Conservation (phyloP, 2,329 filamentous ascomycete genomes). For the Ramichloridium luteum region DNA sequence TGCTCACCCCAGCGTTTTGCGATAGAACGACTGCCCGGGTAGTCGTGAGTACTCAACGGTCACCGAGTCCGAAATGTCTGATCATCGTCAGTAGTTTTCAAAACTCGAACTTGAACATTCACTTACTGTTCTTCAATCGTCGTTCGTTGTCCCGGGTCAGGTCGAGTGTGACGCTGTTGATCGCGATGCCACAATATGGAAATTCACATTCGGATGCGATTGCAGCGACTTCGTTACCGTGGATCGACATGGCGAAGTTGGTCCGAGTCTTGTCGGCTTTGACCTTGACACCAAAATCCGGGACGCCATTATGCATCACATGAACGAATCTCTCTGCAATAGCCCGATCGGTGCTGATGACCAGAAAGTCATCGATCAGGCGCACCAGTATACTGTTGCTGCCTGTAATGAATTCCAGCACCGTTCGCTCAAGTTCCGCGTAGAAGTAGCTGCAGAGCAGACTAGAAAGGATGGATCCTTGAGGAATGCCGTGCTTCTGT, state of each 20-base stretch:
- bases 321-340: slow-evolving; percentile 63
- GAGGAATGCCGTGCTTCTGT: slow-evolving; percentile 80
- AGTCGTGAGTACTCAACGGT: slow-evolving; percentile 63
- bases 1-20: slow-evolving; percentile 52
- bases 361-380: slow-evolving; percentile 83
- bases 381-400: slow-evolving; percentile 55
- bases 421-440: slow-evolving; percentile 62
- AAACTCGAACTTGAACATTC: slow-evolving; percentile 10
- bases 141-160: slow-evolving; percentile 56
- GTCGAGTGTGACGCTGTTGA: slow-evolving; percentile 63
- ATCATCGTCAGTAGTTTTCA: slow-evolving; percentile 7
- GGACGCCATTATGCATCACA: slow-evolving; percentile 67
- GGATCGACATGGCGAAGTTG: slow-evolving; percentile 61
- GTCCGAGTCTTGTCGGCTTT: slow-evolving; percentile 67
- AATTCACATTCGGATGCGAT: slow-evolving; percentile 42
- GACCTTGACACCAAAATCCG: slow-evolving; percentile 68
- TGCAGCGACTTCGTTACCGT: slow-evolving; percentile 40
- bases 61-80: slow-evolving; percentile 54
- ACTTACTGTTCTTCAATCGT: slow-evolving; percentile 39
- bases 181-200: slow-evolving; percentile 75
- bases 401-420: slow-evolving; percentile 53
- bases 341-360: slow-evolving; percentile 59
- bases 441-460: slow-evolving; percentile 94
- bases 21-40: slow-evolving; percentile 66
- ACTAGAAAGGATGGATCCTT: slow-evolving; percentile 80